Base-by-base conservation (phyloP, 2,329 filamentous ascomycete genomes). In the Nemania sp. region DNA sequence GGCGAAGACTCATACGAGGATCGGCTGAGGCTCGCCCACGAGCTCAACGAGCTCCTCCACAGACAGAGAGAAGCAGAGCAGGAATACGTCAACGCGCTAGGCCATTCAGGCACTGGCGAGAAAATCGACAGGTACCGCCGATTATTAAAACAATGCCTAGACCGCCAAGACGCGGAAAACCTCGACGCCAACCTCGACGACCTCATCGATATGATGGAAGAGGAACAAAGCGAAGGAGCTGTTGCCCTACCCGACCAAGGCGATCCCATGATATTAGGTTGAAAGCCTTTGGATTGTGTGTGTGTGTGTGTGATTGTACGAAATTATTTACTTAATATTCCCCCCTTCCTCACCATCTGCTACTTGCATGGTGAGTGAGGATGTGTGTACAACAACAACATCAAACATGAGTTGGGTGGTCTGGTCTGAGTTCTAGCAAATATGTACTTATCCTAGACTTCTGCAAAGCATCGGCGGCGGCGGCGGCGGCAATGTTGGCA, bases 101-200 rank as follows among this genome's bases (percentile, higher is more conserved):
- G 82, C 39, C 80, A 85, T 58, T 85, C 88, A 9, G 88, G 88
- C 36, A 84, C 86, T 31, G 84, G 86, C 30, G 86, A 90, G 69
- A 85, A 86, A 67, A 88, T 89, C 60, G 86, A 86, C 62, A 84
- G 86, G 68, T 93, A 92, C 70, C 80, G 87, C 57, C 80, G 80
- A 50, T 77, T 91, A 24, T 81, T 91, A 26, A 82, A 82, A 54
- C 81, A 81, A 55, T 90, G 88, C 54, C 75, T 91, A 23, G 86
- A 86, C 22, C 79, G 85, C 14, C 79, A 82, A 61, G 86, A 89
- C 44, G 78, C 78, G 52, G 85, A 89, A 61, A 86, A 83, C 59
- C 79, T 91, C 30, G 88, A 91, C 68, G 76, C 78, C 39, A 85
- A 83, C 64, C 70, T 86, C 45, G 80, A 84, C 65, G 81, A 77